Conservation (phyloP, 352 stramenopile species). For the Globisporangium apiculatum region DNA sequence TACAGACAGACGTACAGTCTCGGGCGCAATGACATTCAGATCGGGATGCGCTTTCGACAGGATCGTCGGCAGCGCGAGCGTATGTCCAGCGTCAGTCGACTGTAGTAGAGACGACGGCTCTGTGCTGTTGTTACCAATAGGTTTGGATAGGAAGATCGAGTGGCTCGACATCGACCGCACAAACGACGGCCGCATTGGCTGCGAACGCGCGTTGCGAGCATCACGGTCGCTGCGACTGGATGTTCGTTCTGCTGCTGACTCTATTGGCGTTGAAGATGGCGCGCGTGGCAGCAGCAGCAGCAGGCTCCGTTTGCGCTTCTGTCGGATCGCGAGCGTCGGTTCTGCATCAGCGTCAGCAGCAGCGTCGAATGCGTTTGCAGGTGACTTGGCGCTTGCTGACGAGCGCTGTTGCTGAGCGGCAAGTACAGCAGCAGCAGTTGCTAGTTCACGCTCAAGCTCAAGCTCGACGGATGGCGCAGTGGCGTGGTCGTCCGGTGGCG, state of each 20-base stretch:
- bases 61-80: constrained; percentile 40
- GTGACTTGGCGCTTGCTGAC: neutral
- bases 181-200: constrained; percentile 6
- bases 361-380: neutral
- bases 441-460: neutral
- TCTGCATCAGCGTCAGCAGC: neutral
- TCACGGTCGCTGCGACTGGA: too few species aligned
- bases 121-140: too few species aligned
- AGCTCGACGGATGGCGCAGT: neutral
- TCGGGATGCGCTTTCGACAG: constrained; percentile 45
- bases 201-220: neutral
- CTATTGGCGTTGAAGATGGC: neutral
- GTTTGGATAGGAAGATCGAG: constrained; percentile 12
- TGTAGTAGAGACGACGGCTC: too few species aligned
- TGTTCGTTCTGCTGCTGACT: too few species aligned
- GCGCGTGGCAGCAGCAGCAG: neutral
- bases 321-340: constrained; percentile 12
- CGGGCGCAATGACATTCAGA: constrained; percentile 48
- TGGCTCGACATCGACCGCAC: constrained; percentile 19
- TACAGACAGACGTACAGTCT: constrained; percentile 20
- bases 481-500: neutral
- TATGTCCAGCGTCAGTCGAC: neutral
- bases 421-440: neutral
- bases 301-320: constrained; percentile 23
- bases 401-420: neutral